These are phyloP conservation scores for Dryas integrifolia DNA, from an alignment of 331 rosid genomes.

Conservation along the genomic window DNA sequence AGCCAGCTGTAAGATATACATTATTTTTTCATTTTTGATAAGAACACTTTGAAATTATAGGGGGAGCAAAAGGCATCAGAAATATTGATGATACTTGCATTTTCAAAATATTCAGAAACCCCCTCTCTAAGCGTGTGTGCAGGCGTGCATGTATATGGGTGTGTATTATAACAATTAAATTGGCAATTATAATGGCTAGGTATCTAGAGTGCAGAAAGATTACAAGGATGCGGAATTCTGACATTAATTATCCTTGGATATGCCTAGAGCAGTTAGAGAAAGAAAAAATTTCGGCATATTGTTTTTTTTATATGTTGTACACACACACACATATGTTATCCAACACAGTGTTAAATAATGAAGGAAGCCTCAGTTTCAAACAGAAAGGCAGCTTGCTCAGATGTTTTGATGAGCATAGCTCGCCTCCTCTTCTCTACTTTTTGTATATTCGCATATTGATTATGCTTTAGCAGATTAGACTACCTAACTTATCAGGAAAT, in stretches of 20 bases:
- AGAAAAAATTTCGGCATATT: not conserved
- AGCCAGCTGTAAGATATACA: not conserved
- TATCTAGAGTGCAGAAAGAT: too few species aligned
- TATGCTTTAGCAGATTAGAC: not conserved
- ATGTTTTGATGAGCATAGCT: not conserved
- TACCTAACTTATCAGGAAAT: not conserved
- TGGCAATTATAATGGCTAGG: not conserved
- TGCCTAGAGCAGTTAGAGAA: constrained; percentile 3
- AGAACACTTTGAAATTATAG: not conserved
- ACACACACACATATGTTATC: too few species aligned
- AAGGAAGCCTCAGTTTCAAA: too few species aligned
- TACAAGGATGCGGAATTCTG: not conserved
- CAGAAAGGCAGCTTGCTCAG: not conserved
- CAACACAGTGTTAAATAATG: too few species aligned
- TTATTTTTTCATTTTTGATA: not conserved
- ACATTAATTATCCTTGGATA: constrained; percentile 3
- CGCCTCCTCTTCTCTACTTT: not conserved
- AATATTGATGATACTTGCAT: not conserved
- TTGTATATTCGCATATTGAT: not conserved
- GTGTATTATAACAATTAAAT: not conserved
- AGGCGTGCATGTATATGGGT: not conserved
- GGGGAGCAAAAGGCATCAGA: not conserved
- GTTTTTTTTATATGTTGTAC: too few species aligned
- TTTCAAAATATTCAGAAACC: not conserved
- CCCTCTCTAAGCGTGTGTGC: not conserved